Conservation (phyloP, 495 filamentous ascomycete genomes). For the Neurospora sp. region DNA sequence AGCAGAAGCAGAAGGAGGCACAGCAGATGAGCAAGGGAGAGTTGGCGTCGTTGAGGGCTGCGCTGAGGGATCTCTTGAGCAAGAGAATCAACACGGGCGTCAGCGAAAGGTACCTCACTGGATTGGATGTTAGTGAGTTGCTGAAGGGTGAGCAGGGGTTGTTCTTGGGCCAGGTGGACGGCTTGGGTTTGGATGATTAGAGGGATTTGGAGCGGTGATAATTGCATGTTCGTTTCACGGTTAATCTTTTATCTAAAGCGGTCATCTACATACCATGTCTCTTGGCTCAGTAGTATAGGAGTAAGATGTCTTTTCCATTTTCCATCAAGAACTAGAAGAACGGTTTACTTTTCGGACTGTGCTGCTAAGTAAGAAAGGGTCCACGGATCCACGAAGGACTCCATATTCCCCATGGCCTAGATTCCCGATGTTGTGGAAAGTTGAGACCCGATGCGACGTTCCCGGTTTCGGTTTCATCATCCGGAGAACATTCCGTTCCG, state of each 20-base stretch:
- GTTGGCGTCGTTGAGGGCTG: slow-evolving; percentile 47
- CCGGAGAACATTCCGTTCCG: background rate
- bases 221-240: background rate
- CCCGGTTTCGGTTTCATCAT: background rate
- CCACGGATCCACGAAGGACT: background rate
- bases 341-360: background rate
- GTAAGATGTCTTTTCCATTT: background rate
- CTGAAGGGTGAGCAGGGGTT: slow-evolving; percentile 47
- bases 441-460: background rate
- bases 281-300: background rate
- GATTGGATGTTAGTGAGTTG: slow-evolving; percentile 72
- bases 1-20: slow-evolving; percentile 63
- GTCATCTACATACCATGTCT: background rate
- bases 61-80: slow-evolving; percentile 56
- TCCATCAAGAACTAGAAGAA: background rate
- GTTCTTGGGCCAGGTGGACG: slow-evolving; percentile 32
- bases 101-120: slow-evolving; percentile 78
- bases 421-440: background rate
- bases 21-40: slow-evolving; percentile 60
- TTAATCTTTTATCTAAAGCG: background rate
- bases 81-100: slow-evolving; percentile 84
- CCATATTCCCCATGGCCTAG: background rate
- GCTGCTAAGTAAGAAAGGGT: background rate
- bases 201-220: too few species aligned
- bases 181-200: slow-evolving; percentile 26